Evolutionary conservation across 805 yeast genomes (phyloP).

Genomic region (Schizosaccharomyces osmophilus): DNA sequence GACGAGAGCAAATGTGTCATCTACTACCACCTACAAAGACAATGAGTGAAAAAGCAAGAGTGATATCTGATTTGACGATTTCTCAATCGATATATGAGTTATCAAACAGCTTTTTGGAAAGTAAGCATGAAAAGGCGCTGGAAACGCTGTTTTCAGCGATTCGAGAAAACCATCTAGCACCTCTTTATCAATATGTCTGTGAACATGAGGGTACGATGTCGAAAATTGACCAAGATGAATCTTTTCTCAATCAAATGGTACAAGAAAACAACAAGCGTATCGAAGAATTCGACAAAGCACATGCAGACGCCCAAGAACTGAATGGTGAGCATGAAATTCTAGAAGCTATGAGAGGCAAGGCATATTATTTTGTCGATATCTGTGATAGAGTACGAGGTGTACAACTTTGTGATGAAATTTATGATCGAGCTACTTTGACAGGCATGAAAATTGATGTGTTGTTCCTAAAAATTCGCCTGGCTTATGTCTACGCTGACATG

Average conservation of each 20-base stretch:
- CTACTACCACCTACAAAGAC: background rate
- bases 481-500: conserved; percentile 71
- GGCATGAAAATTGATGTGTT: conserved; percentile 35
- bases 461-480: conserved; percentile 62
- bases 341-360: conserved; percentile 52
- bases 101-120: conserved; percentile 17
- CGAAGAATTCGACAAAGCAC: conserved; percentile 20
- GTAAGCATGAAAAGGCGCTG: conserved; percentile 20
- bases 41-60: background rate
- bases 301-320: conserved; percentile 33
- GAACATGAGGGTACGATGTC: conserved; percentile 18
- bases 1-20: too few species aligned
- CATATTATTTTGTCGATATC: conserved; percentile 66
- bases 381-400: conserved; percentile 59
- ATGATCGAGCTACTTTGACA: background rate
- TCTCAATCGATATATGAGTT: conserved; percentile 60
- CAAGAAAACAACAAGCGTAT: conserved; percentile 33
- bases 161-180: conserved; percentile 42
- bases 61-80: conserved; percentile 55
- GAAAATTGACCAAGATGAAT: conserved; percentile 34
- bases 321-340: conserved; percentile 74
- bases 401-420: conserved; percentile 21
- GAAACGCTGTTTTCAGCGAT: conserved; percentile 29
- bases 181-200: conserved; percentile 49
- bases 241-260: conserved; percentile 25